Percentiles rank a stretch among this genome's conserved stretches.
phyloP scores from a whole-genome alignment of 768 basidiomycete species.

The Chlorophyllum brunneum region DNA sequence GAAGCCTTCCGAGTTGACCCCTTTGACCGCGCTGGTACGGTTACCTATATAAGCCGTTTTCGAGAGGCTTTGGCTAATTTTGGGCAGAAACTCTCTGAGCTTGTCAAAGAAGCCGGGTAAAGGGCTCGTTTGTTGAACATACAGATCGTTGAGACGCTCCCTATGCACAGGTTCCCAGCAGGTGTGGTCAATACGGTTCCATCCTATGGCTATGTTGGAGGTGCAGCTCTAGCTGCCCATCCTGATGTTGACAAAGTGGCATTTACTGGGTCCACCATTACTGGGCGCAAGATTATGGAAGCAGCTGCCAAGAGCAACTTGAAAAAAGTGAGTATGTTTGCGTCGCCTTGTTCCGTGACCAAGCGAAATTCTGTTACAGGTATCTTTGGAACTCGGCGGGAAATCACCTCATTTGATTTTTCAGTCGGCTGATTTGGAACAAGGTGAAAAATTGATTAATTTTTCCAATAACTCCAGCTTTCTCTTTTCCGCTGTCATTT shows the following conservation, averaged over 20 bases:
- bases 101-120: conserved; percentile 82
- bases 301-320: conserved; percentile 92
- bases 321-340: conserved; percentile 62
- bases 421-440: conserved; percentile 86
- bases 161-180: conserved; percentile 65
- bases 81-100: conserved; percentile 72
- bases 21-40: conserved; percentile 74
- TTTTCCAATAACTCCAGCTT: background rate
- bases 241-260: conserved; percentile 90
- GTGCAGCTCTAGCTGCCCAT: conserved; percentile 81
- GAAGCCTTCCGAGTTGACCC: conserved; percentile 90
- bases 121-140: conserved; percentile 15
- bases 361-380: conserved; percentile 32
- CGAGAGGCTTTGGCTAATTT: conserved; percentile 9
- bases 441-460: conserved; percentile 44
- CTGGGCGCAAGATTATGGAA: conserved; percentile 87
- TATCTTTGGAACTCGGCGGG: conserved; percentile 92
- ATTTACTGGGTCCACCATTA: conserved; percentile 89
- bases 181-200: conserved; percentile 90
- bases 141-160: conserved; percentile 6
- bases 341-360: background rate
- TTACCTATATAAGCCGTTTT: conserved; percentile 3
- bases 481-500: background rate
- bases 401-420: conserved; percentile 91
- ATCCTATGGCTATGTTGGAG: conserved; percentile 77